Base-by-base conservation (phyloP, 2,329 filamentous ascomycete genomes). In the Pseudocercospora musae region DNA sequence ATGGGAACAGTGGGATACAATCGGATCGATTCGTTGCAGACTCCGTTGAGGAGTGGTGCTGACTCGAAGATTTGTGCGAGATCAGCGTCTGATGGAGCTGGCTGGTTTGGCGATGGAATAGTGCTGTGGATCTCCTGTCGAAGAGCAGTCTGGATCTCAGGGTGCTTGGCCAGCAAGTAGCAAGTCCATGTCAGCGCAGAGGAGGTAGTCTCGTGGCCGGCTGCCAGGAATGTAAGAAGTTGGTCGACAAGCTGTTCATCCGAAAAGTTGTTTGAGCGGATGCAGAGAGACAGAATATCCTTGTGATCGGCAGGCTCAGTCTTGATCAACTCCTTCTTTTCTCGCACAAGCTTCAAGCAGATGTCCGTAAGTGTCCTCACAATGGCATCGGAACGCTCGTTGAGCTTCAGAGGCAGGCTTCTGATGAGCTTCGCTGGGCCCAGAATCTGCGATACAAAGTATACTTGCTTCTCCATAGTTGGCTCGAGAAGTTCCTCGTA, bases 161-260 rank as follows among this genome's bases (percentile, higher is more conserved):
- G 87, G 69, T 91, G 76, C 20, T 82, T 81, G 68, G 85, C 85
- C n/a, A 95, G 83, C 48, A 88, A 78, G 72, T 92, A 90, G 7
- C 87, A 77, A 2, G 88, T 84, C 89, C 90, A 94, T n/a, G 87
- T 89, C 72, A 95, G 81, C 18, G 90, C 83, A 0, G 87, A 84
- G 0, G 91, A 86, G 0, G 90, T 93, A 0, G 91, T 94, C 77
- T 94, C 90, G 74, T 94, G 91, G 5, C 79, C 82, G 3, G 82
- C 82, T 2, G 83, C 83, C 3, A 86, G 70, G 66, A 85, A 85
- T 0, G 84, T 86, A 25, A 86, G 71, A 1, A 85, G 76, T 59
- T 85, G 83, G 65, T 85, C 82, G 7, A 81, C 79, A 11, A 86
- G 71, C n/a, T 79, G 76, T 3, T 77, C 71, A 58, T 86, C 82